Percentiles rank a stretch among this genome's conserved stretches.
phyloP scores from a whole-genome alignment of 345 rosid genomes.

The Leavenworthia alabamica region DNA sequence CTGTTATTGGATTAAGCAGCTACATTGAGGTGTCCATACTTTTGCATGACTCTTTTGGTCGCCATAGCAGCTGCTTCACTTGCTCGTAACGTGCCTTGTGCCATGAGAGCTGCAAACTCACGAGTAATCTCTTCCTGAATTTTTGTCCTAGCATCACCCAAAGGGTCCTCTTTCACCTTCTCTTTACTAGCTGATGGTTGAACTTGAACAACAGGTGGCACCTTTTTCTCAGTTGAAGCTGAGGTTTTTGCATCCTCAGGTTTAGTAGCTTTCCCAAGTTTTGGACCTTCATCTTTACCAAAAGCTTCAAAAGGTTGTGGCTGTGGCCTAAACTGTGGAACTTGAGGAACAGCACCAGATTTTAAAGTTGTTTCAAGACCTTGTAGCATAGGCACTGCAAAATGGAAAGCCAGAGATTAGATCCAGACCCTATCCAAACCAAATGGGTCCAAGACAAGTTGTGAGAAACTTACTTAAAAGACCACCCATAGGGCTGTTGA shows the following conservation, averaged over 20 bases:
- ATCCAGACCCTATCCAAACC: neutral
- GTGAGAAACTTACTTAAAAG: constrained; percentile 57
- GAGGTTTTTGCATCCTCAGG: constrained; percentile 18
- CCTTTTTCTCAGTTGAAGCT: neutral
- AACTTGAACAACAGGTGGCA: constrained; percentile 33
- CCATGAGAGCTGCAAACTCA: constrained; percentile 81
- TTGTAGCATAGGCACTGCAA: constrained; percentile 94
- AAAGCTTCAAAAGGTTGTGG: constrained; percentile 29
- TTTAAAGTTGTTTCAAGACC: constrained; percentile 67
- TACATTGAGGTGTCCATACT: constrained; percentile 52
- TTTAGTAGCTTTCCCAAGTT: constrained; percentile 10
- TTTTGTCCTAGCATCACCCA: constrained; percentile 68
- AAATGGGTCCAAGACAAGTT: neutral
- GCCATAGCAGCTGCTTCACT: constrained; percentile 94
- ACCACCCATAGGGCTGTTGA: constrained; percentile 94
- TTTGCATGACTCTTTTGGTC: constrained; percentile 81
- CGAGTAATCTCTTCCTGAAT: constrained; percentile 80
- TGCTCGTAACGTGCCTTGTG: constrained; percentile 66
- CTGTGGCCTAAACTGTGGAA: constrained; percentile 72
- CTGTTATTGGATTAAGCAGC: constrained; percentile 21
- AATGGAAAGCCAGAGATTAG: neutral
- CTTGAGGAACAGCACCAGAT: constrained; percentile 87
- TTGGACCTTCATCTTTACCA: constrained; percentile 13
- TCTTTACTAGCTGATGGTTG: constrained; percentile 29
- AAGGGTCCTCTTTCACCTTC: constrained; percentile 44